A percentile compares a stretch with the other conserved stretches of the same genome.
These are phyloP conservation scores for Pleurozium schreberi DNA, from an alignment of 225 moss, liverwort and hornwort species.

Conservation along the genomic window DNA sequence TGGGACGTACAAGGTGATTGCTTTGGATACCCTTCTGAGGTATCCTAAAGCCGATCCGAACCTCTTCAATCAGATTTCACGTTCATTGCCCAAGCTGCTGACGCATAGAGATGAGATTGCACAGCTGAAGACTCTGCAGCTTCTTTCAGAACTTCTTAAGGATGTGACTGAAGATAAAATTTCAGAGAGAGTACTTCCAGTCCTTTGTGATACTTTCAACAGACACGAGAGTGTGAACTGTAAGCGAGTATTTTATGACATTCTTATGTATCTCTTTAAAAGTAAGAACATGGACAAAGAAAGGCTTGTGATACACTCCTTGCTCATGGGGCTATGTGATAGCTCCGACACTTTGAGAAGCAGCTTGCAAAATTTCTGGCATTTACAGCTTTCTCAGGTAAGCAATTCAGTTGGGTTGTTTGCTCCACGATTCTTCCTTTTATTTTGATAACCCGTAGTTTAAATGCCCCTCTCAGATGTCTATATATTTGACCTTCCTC, in stretches of 20 bases:
- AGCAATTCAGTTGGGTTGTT: not conserved
- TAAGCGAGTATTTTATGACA: slow-evolving; percentile 56
- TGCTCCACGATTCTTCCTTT: not conserved
- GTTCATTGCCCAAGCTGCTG: slow-evolving; percentile 50
- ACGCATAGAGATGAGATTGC: slow-evolving; percentile 74
- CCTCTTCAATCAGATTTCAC: slow-evolving; percentile 44
- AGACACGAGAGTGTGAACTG: slow-evolving; percentile 67
- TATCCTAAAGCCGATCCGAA: slow-evolving; percentile 42
- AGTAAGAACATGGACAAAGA: slow-evolving; percentile 27
- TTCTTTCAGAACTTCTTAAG: slow-evolving; percentile 56
- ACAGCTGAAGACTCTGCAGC: slow-evolving; percentile 63
- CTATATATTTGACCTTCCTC: not conserved
- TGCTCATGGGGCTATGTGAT: slow-evolving; percentile 75
- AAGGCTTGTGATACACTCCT: slow-evolving; percentile 36
- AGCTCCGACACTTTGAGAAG: slow-evolving; percentile 52
- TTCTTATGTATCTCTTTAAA: slow-evolving; percentile 51
- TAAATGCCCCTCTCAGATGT: not conserved
- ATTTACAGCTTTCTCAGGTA: slow-evolving; percentile 56
- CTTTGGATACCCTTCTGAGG: slow-evolving; percentile 67
- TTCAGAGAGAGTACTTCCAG: slow-evolving; percentile 42
- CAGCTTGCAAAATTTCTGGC: slow-evolving; percentile 74
- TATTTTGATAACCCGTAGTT: not conserved
- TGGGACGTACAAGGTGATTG: slow-evolving; percentile 56
- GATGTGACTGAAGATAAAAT: slow-evolving; percentile 35
- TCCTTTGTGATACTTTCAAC: slow-evolving; percentile 65